Base-by-base conservation (phyloP, 2,329 filamentous ascomycete genomes). In the Coleophoma crateriformis region DNA sequence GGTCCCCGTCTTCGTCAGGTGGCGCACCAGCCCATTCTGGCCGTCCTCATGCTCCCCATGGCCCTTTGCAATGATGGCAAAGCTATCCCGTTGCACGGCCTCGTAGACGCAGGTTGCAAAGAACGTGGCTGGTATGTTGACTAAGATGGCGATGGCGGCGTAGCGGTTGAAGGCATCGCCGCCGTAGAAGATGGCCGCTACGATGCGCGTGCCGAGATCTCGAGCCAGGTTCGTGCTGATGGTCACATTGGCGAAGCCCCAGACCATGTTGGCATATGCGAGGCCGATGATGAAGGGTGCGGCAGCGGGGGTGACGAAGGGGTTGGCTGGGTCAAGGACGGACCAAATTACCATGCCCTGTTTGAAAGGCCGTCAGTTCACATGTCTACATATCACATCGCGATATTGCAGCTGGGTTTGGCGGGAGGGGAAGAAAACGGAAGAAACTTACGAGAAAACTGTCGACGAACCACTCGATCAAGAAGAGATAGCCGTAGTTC, bases 401-500 rank as follows among this genome's bases (percentile, higher is more conserved):
- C 8, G 27, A 27, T 27, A 2, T 27, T 7, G 27, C 27, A 27
- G 27, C 8, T 27, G 6, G 27, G 27, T 7, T 27, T 7, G 5
- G 27, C 19, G 19, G 8, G 6, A 27, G 27, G 27, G 27, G 27
- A 10, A 27, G 27, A 3, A 7, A 35, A 12, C 44, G 35, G 12
- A 22, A 53, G 50, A 40, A 58, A 59, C 54, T 27, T 55, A 68
- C 70, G 49, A 82, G 75, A 63, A 81, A 81, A 49, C 64, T 68
- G 58, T 78, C 75, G 27, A 78, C 77, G 55, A 83, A 80, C 60
- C 78, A 82, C 58, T 83, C 79, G 50, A 76, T 76, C 47, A 81
- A 61, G 64, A 83, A 78, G 1, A 82, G 60, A 58, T 76, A 81
- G 13, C 78, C 79, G 37, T 77, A 67, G 54, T 76, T 79, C 6